Evolutionary conservation across 2,329 filamentous ascomycete species (phyloP), one percentile per base, ranked within the genome.

Genomic region (Lecanicillium sp.): DNA sequence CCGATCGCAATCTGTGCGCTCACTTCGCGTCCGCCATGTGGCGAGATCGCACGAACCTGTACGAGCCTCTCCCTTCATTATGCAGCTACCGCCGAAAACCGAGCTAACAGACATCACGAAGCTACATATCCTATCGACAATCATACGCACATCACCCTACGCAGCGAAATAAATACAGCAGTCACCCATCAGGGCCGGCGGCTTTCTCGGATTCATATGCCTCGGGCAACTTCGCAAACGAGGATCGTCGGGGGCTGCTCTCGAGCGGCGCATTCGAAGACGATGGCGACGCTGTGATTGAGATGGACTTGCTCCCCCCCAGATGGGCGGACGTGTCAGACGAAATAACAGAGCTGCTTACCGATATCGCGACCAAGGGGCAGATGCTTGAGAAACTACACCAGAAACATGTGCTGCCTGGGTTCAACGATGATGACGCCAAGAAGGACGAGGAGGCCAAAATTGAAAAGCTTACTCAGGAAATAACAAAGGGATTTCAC

Each of bases 11-110:
- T 6, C 22, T 25, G 11, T 11, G 22, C 22, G 22, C 22, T 25
- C 22, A 25, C 11, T 25, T 25, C 43, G 65, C 67, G 70, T 73
- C 73, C 79, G 82, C 75, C 69, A 94, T 95, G 87, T 98, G 89
- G 89, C 87, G 92, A 71, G 92, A 98, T 75, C 84, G 92, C 67
- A 98, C 92, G 52, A 98, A 96, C 62, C 84, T 98, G 88, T 95
- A 79, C 53, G 77, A 29, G 39, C 36, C 28, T 40, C 29, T 42
- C 20, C 38, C 38, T 47, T n/a, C 38, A 17, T 38, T 17, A 31
- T 33, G 9, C 31, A 19, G 22, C 29, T 35, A 33, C 18, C 17
- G 19, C 38, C 35, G 35, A 42, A 42, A 51, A 49, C n/a, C n/a
- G n/a, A n/a, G 7, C 38, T 61, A 50, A 62, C 48, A 41, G 37